These are phyloP conservation scores for Neonectria neomacrospora DNA, from an alignment of 2,329 filamentous ascomycete species.

Conservation along the genomic window DNA sequence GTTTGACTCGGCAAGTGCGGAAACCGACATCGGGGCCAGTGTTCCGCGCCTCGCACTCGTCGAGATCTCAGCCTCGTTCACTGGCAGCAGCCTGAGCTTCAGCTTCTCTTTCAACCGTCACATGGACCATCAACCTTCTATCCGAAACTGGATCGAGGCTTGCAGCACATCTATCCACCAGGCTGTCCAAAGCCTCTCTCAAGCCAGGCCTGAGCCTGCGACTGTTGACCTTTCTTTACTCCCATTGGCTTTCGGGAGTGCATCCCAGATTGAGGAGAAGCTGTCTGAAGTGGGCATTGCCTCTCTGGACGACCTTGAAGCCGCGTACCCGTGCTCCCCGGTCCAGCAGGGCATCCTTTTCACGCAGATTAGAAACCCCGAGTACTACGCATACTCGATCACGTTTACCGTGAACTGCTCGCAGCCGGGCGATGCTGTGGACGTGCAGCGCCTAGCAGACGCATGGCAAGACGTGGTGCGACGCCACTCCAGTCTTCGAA, in stretches of 20 bases:
- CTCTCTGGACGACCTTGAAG: constrained; percentile 28
- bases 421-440: neutral
- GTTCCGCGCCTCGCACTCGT: constrained; percentile 33
- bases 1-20: constrained; percentile 16
- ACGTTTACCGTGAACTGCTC: constrained; percentile 19
- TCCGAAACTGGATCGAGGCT: constrained; percentile 4
- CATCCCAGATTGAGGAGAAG: neutral
- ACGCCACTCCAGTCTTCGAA: constrained; percentile 40
- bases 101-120: constrained; percentile 26
- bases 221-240: constrained; percentile 22
- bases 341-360: constrained; percentile 40
- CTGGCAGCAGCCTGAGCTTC: neutral
- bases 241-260: constrained; percentile 12
- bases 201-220: neutral
- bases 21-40: constrained; percentile 24
- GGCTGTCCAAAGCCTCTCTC: neutral
- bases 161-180: neutral
- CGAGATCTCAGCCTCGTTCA: constrained; percentile 31
- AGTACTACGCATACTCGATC: constrained; percentile 37
- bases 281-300: neutral
- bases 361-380: constrained; percentile 31
- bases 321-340: constrained; percentile 35
- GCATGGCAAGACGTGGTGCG: constrained; percentile 37
- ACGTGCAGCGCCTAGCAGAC: constrained; percentile 18
- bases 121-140: constrained; percentile 15